Base-by-base conservation (phyloP, 768 basidiomycete species). In the Leccinum rimulosum region DNA sequence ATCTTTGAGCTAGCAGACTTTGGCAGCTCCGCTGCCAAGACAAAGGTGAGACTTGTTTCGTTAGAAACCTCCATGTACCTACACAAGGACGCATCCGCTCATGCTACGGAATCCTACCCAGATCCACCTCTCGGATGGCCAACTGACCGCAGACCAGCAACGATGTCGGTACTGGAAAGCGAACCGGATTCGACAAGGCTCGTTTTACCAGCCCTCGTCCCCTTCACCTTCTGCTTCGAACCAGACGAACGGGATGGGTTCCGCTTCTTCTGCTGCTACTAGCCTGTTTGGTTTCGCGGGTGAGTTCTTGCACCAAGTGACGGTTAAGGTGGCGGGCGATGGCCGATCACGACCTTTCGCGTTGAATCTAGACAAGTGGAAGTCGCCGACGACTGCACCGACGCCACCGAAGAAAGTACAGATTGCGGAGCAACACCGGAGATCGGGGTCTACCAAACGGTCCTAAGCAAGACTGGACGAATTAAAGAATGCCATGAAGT, bases 161-260 rank as follows among this genome's bases (percentile, higher is more conserved):
- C 70, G 70, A 33, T 68, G 66, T 50, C 65, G 70, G 40, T 71
- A 59, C 70, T 71, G 70, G 70, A 71, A 57, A 35, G 70, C 70
- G 10, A 72, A 57, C 36, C 70, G 70, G 22, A 63, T 66, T 56
- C 66, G 70, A 38, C 70, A 71, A 51, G 31, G 12, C 45, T 71
- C 70, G 11, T 71, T 72, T 59, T 71, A 71, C 53, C 70, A 70
- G 51, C 57, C 68, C 48, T 64, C 70, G 0, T 1, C 68, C 15
- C 8, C 66, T 25, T 5, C 57, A 3, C 2, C 40, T 19, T 43
- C 40, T 19, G n/a, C 61, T 31, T 56, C 45, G 36, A 60, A 11
- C 27, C 62, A 66, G 54, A 58, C 57, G 25, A 60, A 22, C 28
- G 61, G 61, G n/a, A 52, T 54, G 51, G 53, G 55, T 43, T 68